A percentile compares a stretch with the other conserved stretches of the same genome.
Evolutionary conservation across 495 filamentous ascomycete species (phyloP).

Genomic region (Collariella sp.): DNA sequence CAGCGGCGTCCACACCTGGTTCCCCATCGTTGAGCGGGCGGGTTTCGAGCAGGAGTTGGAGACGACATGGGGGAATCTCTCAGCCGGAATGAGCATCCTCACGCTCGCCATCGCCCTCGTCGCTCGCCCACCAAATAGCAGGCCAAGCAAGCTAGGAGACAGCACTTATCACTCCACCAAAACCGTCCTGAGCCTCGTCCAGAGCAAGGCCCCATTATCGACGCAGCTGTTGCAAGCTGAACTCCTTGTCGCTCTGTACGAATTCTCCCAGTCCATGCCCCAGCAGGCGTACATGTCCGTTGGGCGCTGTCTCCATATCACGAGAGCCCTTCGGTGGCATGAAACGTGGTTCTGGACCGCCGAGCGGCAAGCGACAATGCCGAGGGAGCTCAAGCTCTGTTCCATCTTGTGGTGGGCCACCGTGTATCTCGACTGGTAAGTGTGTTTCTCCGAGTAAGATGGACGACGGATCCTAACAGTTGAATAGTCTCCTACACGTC

Average conservation of each 20-base stretch:
- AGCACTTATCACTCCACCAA: conserved; percentile 21
- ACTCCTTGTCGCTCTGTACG: conserved; percentile 76
- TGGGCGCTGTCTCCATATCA: conserved; percentile 23
- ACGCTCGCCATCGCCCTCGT: conserved; percentile 26
- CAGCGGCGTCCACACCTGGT: conserved; percentile 23
- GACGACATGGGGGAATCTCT: conserved; percentile 18
- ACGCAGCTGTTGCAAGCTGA: conserved; percentile 50
- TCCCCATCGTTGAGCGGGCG: conserved; percentile 20
- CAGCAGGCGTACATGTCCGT: conserved; percentile 48
- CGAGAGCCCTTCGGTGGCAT: conserved; percentile 24
- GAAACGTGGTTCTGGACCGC: conserved; percentile 16
- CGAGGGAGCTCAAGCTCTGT: conserved; percentile 20
- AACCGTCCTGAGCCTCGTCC: conserved; percentile 21
- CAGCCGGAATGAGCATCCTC: conserved; percentile 21
- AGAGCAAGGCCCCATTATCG: conserved; percentile 18
- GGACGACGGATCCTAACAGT: background rate
- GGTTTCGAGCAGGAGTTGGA: conserved; percentile 16
- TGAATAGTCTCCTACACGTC: conserved; percentile 18
- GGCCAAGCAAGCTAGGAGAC: conserved; percentile 13
- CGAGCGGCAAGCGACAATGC: conserved; percentile 2
- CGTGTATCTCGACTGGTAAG: conserved; percentile 27
- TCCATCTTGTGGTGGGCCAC: conserved; percentile 30
- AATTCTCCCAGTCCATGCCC: conserved; percentile 67
- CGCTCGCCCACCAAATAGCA: conserved; percentile 10
- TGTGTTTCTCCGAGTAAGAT: background rate